Percentiles rank a stretch among this genome's conserved stretches.
phyloP scores from a whole-genome alignment of 176 grass and related monocot species.

The Aegilops sharonensis region DNA sequence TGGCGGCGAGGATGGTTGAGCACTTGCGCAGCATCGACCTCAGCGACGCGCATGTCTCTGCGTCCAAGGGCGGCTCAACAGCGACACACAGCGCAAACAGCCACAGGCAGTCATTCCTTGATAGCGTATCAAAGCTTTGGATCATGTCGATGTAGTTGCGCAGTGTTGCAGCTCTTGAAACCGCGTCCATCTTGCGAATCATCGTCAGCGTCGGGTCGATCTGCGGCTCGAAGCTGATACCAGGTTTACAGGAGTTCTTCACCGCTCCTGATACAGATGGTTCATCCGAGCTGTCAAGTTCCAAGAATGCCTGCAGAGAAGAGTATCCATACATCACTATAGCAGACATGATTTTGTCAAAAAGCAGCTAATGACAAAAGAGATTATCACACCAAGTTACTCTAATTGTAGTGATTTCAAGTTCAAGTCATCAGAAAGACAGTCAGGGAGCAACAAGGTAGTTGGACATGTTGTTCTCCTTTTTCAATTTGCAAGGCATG shows the following conservation, averaged over 20 bases:
- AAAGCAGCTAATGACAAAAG: neutral
- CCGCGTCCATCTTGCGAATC: conserved; percentile 57
- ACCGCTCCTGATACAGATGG: neutral
- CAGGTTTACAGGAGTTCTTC: conserved; percentile 18
- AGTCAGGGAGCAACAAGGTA: neutral
- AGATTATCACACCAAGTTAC: neutral
- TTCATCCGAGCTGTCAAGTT: conserved; percentile 39
- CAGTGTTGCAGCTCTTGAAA: conserved; percentile 60
- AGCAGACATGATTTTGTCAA: neutral
- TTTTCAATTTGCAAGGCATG: neutral
- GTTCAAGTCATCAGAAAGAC: neutral
- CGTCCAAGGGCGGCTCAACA: conserved; percentile 56
- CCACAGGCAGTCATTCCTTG: conserved; percentile 79
- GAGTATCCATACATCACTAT: neutral
- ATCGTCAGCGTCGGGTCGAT: conserved; percentile 45
- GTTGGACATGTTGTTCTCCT: neutral
- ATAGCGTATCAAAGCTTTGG: conserved; percentile 51
- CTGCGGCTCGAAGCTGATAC: conserved; percentile 33
- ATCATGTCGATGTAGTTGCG: conserved; percentile 62
- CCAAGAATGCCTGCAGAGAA: conserved; percentile 45
- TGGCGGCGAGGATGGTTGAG: conserved; percentile 44
- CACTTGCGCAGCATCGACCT: conserved; percentile 74
- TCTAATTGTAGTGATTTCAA: neutral
- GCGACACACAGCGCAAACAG: conserved; percentile 67
- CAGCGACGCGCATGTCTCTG: conserved; percentile 62